Evolutionary conservation across 2,329 filamentous ascomycete species (phyloP).

Genomic region (Blastomyces percursus): DNA sequence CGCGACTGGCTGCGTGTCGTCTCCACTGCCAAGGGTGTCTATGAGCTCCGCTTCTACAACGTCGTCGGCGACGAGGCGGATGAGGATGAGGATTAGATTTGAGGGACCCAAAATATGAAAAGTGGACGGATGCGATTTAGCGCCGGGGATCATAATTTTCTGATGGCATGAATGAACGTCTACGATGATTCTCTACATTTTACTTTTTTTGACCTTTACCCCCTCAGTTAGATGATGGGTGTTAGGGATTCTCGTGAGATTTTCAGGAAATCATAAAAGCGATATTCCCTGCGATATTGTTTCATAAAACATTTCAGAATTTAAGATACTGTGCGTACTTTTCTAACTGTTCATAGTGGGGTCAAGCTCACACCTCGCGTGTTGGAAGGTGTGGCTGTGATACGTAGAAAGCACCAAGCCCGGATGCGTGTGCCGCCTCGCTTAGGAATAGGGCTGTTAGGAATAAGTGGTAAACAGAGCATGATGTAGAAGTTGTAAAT

Average conservation of each 20-base stretch:
- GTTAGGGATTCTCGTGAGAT: not conserved
- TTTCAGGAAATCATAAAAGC: not conserved
- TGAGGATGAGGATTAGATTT: constrained; percentile 90
- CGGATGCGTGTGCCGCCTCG: not conserved
- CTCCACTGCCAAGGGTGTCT: constrained; percentile 93
- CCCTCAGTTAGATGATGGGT: not conserved
- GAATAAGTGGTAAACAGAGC: not conserved
- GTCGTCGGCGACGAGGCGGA: constrained; percentile 97
- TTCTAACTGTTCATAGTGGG: not conserved
- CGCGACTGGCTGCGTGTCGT: constrained; percentile 99
- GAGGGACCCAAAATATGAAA: not conserved
- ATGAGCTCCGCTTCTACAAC: constrained; percentile 99
- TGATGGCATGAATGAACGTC: not conserved
- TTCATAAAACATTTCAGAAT: not conserved
- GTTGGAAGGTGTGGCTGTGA: not conserved
- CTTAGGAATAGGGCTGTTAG: not conserved
- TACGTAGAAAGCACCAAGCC: not conserved
- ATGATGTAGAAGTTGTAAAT: not conserved
- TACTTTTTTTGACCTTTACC: not conserved
- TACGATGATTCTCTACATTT: not conserved
- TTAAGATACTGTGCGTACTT: not conserved
- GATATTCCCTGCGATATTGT: not conserved
- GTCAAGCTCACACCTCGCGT: not conserved
- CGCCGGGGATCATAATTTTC: not conserved
- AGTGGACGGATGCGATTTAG: not conserved